Evolutionary conservation across 768 basidiomycete species (phyloP), one percentile per base, ranked within the genome.

Genomic region (Boletellus ananiceps): DNA sequence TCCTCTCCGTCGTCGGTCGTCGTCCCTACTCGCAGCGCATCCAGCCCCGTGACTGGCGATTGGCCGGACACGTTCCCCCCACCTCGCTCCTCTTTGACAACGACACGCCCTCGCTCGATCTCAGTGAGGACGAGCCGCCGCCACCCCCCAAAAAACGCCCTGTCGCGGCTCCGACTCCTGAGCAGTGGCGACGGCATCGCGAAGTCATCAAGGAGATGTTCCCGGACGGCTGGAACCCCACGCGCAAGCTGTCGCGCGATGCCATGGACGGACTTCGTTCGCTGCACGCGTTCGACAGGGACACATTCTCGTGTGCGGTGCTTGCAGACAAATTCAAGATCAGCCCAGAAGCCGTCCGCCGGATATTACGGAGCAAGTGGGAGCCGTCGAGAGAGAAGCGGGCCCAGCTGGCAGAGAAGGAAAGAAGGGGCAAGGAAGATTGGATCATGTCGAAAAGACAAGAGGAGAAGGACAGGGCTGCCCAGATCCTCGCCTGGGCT

Each of bases 241-340:
- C 85, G 49, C 83, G 81, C 58, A 89, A 88, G 63, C 63, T 93
- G 46, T 88, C 88, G 13, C 78, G 86, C 47, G 84, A 87, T 58
- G 88, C 89, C 32, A 93, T 93, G 89, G 83, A 85, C 54, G 82
- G 84, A 14, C 66, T 93, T 50, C 80, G 86, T 34, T 74, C 80
- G 40, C 72, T 93, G 48, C 78, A 90, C 62, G 67, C 69, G 35
- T 63, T 81, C 39, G 82, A 92, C 60, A 81, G 83, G 8, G 73
- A 71, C 41, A 77, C 69, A 40, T 90, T 85, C 69, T 77, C 74
- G 32, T 84, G 83, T 12, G 75, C 81, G 23, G 68, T 81, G 0
- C 78, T 93, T n/a, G 83, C 88, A 14, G 78, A 84, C 50, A 78
- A 78, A 62, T 93, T 93, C 69, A 82, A 74, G 63, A 80, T 92